Conservation (phyloP, 169 alveolate genomes). For the Plasmodium gonderi region DNA sequence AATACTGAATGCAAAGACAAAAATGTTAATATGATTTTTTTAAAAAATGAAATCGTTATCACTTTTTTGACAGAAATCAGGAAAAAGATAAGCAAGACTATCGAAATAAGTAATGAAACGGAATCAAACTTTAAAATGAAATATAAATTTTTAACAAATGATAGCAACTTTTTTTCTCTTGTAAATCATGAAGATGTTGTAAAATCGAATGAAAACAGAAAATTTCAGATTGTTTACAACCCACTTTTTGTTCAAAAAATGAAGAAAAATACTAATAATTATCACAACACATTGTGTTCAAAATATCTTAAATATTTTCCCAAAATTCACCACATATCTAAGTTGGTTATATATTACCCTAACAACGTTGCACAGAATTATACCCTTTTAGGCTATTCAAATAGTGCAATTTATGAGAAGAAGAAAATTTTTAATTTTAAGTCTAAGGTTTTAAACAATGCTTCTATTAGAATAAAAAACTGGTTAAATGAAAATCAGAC, state of each 20-base stretch:
- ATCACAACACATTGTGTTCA: constrained; percentile 57
- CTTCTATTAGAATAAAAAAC: constrained; percentile 47
- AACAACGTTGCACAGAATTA: constrained; percentile 38
- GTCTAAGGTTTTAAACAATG: constrained; percentile 34
- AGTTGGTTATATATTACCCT: constrained; percentile 51
- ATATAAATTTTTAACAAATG: constrained; percentile 51
- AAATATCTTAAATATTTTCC: constrained; percentile 57
- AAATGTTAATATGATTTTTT: constrained; percentile 1
- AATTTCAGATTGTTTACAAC: constrained; percentile 33
- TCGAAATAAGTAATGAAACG: constrained; percentile 49
- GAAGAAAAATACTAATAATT: constrained; percentile 50
- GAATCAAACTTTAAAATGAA: constrained; percentile 55
- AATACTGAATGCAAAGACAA: background rate
- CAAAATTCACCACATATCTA: constrained; percentile 61
- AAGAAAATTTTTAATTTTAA: constrained; percentile 32
- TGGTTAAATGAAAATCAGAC: constrained; percentile 66
- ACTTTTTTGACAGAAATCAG: constrained; percentile 54
- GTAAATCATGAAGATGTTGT: constrained; percentile 26
- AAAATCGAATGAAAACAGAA: constrained; percentile 42
- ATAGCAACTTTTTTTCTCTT: constrained; percentile 54
- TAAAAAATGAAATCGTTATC: constrained; percentile 61
- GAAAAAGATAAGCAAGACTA: constrained; percentile 19
- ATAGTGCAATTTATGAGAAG: constrained; percentile 39
- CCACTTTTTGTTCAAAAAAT: constrained; percentile 57
- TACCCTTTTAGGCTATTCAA: constrained; percentile 53